These are phyloP conservation scores for Lodderomyces metapsilosis DNA, from an alignment of 1,139 yeast species.

Conservation along the genomic window DNA sequence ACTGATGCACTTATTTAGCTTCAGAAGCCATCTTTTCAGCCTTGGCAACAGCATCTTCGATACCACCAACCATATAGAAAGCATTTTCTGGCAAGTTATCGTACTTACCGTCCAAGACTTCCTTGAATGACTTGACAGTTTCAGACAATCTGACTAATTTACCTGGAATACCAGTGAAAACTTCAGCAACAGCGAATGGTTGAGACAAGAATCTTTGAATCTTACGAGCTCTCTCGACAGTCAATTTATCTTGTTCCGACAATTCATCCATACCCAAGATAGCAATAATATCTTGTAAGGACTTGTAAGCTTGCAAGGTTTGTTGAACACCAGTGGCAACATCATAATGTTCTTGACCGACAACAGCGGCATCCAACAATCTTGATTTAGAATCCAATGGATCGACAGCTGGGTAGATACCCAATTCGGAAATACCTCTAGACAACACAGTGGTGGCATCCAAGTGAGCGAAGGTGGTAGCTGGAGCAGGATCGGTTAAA, in stretches of 20 bases:
- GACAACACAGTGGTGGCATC: slow-evolving; percentile 99
- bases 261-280: slow-evolving; percentile 99
- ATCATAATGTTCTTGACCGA: slow-evolving; percentile 97
- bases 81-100: slow-evolving; percentile 99
- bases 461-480: slow-evolving; percentile 99
- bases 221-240: slow-evolving; percentile 99
- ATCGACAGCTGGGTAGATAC: slow-evolving; percentile 99
- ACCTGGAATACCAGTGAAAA: slow-evolving; percentile 99
- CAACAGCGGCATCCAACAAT: slow-evolving; percentile 94
- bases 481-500: slow-evolving; percentile 99
- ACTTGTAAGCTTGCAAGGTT: slow-evolving; percentile 99
- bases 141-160: slow-evolving; percentile 95
- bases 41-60: slow-evolving; percentile 96
- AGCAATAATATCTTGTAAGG: slow-evolving; percentile 99
- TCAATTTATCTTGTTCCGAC: slow-evolving; percentile 96
- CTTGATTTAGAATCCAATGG: slow-evolving; percentile 99
- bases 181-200: slow-evolving; percentile 99
- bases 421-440: slow-evolving; percentile 99
- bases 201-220: slow-evolving; percentile 99
- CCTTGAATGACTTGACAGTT: slow-evolving; percentile 92
- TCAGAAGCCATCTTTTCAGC: slow-evolving; percentile 98
- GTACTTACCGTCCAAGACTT: slow-evolving; percentile 96
- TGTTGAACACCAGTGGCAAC: slow-evolving; percentile 95
- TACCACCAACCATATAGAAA: slow-evolving; percentile 99
- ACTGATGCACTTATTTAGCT: slow-evolving; percentile 44